phyloP scores from a whole-genome alignment of 2,329 filamentous ascomycete species.

The Fusarium sp. region DNA sequence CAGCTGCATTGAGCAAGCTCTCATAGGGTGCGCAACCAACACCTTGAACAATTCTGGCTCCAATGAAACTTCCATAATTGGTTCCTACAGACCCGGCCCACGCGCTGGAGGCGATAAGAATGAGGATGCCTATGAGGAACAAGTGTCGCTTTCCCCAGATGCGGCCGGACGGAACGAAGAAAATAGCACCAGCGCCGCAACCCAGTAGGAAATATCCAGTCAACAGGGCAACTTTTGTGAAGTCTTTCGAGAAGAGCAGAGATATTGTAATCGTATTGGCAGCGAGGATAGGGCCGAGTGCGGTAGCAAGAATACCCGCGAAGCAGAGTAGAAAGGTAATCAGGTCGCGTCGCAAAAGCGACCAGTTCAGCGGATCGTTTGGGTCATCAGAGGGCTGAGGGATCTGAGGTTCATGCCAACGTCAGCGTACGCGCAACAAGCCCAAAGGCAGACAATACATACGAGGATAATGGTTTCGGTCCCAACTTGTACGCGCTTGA shows the following conservation, averaged over 20 bases:
- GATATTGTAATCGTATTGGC: constrained; percentile 86
- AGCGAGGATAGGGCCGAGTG: constrained; percentile 86
- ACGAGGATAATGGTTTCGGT: constrained; percentile 80
- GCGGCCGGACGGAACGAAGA: constrained; percentile 87
- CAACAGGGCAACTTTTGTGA: constrained; percentile 82
- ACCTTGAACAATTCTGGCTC: constrained; percentile 85
- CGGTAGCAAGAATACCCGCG: constrained; percentile 83
- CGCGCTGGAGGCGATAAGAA: constrained; percentile 77
- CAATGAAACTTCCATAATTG: constrained; percentile 78
- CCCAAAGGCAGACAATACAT: constrained; percentile 53
- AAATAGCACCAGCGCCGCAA: constrained; percentile 80
- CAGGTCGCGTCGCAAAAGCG: constrained; percentile 83
- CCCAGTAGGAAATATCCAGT: constrained; percentile 91
- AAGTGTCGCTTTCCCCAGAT: constrained; percentile 94
- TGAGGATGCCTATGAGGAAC: constrained; percentile 79
- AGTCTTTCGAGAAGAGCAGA: constrained; percentile 70
- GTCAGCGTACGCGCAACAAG: neutral
- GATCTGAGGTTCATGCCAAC: constrained; percentile 49
- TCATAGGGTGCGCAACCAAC: constrained; percentile 90
- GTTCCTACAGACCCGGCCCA: constrained; percentile 79
- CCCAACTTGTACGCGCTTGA: constrained; percentile 80
- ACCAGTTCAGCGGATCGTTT: constrained; percentile 89
- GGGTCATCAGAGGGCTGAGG: constrained; percentile 92
- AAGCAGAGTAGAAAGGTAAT: constrained; percentile 83
- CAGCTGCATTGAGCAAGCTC: constrained; percentile 85